A percentile compares a stretch with the other conserved stretches of the same genome.
These are phyloP conservation scores for Sisymbrium altissimum DNA, from an alignment of 345 rosid species.

Conservation along the genomic window DNA sequence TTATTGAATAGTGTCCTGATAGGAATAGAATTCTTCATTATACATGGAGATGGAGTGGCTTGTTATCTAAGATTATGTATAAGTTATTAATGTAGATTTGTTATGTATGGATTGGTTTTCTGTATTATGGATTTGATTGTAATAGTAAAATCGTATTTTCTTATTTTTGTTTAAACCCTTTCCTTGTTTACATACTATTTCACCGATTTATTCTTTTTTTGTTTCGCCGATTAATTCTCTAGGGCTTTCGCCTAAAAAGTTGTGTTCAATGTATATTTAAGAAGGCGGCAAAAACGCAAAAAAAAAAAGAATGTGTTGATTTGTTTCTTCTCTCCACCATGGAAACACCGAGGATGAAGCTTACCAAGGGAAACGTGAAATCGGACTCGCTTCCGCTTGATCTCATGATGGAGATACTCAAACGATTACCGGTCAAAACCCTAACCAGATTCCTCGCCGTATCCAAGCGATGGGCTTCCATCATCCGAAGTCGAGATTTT, in stretches of 20 bases:
- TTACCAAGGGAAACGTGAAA: not conserved
- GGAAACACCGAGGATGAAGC: not conserved
- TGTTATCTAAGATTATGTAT: not conserved
- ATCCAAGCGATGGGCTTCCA: not conserved
- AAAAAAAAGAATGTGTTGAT: no score
- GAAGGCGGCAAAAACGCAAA: not conserved
- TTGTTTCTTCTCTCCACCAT: not conserved
- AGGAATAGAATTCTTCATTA: not conserved
- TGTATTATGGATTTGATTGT: not conserved
- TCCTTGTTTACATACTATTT: not conserved
- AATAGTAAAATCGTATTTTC: not conserved
- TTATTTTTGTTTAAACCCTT: not conserved
- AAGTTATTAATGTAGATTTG: not conserved
- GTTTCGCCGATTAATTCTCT: not conserved
- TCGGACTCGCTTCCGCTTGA: not conserved
- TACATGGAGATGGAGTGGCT: not conserved
- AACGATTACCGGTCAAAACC: not conserved
- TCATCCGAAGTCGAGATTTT: not conserved
- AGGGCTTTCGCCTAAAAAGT: not conserved
- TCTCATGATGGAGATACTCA: slow-evolving; percentile 3
- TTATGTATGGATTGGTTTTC: slow-evolving; percentile 9
- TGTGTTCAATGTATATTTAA: not conserved
- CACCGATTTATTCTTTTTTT: no score
- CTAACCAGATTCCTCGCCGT: not conserved
- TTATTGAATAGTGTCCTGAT: slow-evolving; percentile 2